These are phyloP conservation scores for Solanum clarkiae DNA, from an alignment of 257 asterid genomes.

Conservation along the genomic window DNA sequence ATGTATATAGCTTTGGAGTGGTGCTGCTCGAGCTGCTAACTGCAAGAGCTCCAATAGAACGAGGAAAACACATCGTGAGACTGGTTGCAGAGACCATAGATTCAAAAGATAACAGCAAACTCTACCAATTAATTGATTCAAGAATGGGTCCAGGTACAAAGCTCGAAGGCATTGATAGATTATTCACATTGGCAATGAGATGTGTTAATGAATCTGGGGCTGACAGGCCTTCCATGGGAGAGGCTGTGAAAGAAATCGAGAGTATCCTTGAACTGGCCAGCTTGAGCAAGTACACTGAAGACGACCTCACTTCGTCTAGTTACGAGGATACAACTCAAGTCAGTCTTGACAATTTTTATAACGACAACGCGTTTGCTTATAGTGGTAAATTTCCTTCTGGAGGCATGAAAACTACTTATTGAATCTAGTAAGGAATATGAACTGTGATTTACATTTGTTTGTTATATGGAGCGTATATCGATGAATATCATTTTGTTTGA, in stretches of 20 bases:
- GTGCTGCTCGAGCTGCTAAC: slow-evolving; percentile 62
- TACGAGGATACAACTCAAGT: slow-evolving; percentile 28
- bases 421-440: background rate
- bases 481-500: background rate
- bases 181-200: slow-evolving; percentile 52
- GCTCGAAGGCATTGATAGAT: slow-evolving; percentile 31
- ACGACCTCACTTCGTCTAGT: slow-evolving; percentile 12
- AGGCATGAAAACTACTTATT: slow-evolving; percentile 8
- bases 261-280: slow-evolving; percentile 36
- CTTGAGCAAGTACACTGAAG: slow-evolving; percentile 7
- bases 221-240: slow-evolving; percentile 77
- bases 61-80: slow-evolving; percentile 67
- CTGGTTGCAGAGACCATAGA: slow-evolving; percentile 38
- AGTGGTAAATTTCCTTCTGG: slow-evolving; percentile 50
- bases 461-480: background rate
- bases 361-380: slow-evolving; percentile 32
- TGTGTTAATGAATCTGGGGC: slow-evolving; percentile 54
- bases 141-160: slow-evolving; percentile 23
- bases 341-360: slow-evolving; percentile 32
- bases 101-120: slow-evolving; percentile 7
- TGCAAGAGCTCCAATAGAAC: slow-evolving; percentile 63
- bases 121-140: slow-evolving; percentile 39
- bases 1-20: slow-evolving; percentile 72
- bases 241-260: slow-evolving; percentile 68
- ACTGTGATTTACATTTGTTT: background rate